phyloP scores from a whole-genome alignment of 495 filamentous ascomycete species.

The Xylaria castorea region DNA sequence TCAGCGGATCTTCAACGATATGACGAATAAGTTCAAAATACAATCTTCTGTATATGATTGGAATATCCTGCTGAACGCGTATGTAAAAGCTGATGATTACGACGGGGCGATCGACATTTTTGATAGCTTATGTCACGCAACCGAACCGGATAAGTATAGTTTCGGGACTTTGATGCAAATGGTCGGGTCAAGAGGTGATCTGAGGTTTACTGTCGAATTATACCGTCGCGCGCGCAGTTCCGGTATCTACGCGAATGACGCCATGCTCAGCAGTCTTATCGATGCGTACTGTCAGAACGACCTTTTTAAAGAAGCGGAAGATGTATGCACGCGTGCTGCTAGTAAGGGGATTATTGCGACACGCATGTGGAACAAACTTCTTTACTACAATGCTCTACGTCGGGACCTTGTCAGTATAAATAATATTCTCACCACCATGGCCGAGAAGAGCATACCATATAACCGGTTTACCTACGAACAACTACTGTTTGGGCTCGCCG shows the following conservation, averaged over 20 bases:
- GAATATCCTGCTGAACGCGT: constrained; percentile 80
- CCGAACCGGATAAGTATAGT: constrained; percentile 63
- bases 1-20: constrained; percentile 63
- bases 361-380: constrained; percentile 78
- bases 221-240: constrained; percentile 59
- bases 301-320: constrained; percentile 64
- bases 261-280: constrained; percentile 70
- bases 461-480: constrained; percentile 76
- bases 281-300: constrained; percentile 72
- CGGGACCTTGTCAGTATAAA: constrained; percentile 67
- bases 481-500: constrained; percentile 71
- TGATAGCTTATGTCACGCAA: constrained; percentile 56
- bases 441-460: constrained; percentile 59
- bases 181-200: constrained; percentile 74
- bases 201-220: constrained; percentile 69
- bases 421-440: constrained; percentile 69
- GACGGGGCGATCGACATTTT: constrained; percentile 67
- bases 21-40: constrained; percentile 60
- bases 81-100: constrained; percentile 68
- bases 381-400: constrained; percentile 69
- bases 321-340: constrained; percentile 53
- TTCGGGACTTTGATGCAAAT: constrained; percentile 76
- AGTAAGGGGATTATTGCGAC: constrained; percentile 55
- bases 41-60: constrained; percentile 63
- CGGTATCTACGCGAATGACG: constrained; percentile 30